Evolutionary conservation across 1,284 basidiomycete species (phyloP), one percentile per base, ranked within the genome.

Genomic region (Cutaneotrichosporon sp.): DNA sequence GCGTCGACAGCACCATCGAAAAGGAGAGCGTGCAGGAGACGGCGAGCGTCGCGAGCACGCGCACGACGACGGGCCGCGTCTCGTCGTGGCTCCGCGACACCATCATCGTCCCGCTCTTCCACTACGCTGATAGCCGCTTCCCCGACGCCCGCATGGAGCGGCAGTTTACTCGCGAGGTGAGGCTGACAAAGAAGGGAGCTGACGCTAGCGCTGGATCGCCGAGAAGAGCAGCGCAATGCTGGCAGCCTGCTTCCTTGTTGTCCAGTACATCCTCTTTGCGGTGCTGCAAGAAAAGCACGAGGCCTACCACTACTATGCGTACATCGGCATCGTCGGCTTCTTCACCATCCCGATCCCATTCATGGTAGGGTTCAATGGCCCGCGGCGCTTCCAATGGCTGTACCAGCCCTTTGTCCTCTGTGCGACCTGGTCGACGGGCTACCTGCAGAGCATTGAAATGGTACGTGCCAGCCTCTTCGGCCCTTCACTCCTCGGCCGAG

Each of bases 101-200:
- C 9, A 36, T 53, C 9, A 20, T 53, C 51, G 34, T 53, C 10
- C 50, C 60, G 1, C 33, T 63, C 2, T 16, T n/a, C 42, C 72
- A 78, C 60, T 79, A 78, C 60, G 64, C 72, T 59, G 73, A 79
- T 54, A 73, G 71, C 22, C 69, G 66, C 22, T 80, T 76, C 56
- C 67, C 74, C 1, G 79, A 80, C 57, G 55, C 61, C 8, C 64
- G 53, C 22, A 77, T 76, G 57, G 79, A 80, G 59, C 61, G 67
- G 29, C 69, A 72, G 18, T 80, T 73, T 59, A 73, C 72, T 36
- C 49, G 54, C 5, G 63, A 80, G 63, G 74, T 79, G 62, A 60
- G 74, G 68, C 22, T 7, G 3, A 18, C 18, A n/a, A 42, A 4
- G 38, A n/a, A 20, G 4, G n/a, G 16, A 7, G 49, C 56, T 51